These are phyloP conservation scores for Dunaliella primolecta DNA, from an alignment of 139 green algal genomes.

Conservation along the genomic window DNA sequence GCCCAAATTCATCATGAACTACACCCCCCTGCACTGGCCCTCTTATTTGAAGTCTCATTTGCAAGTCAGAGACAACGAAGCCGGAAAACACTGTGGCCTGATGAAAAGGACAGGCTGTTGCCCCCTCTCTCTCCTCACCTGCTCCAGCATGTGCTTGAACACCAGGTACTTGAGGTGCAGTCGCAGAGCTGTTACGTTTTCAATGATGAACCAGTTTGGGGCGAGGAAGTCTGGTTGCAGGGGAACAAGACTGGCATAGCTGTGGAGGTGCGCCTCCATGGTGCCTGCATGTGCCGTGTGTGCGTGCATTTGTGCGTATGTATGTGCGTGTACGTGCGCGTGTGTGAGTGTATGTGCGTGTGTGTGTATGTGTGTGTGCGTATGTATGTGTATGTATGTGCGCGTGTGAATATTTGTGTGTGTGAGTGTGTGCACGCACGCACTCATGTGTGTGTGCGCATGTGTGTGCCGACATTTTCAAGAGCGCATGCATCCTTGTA, in stretches of 20 bases:
- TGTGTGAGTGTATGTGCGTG: neutral
- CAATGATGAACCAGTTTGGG: slow-evolving; percentile 55
- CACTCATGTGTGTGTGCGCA: neutral
- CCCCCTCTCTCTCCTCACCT: no score
- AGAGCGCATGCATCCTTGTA: no score
- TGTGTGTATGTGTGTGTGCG: neutral
- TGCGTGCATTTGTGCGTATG: neutral
- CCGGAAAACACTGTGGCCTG: neutral
- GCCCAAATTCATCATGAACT: neutral
- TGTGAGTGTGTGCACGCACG: neutral
- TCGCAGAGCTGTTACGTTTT: slow-evolving; percentile 55
- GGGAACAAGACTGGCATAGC: neutral
- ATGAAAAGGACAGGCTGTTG: neutral
- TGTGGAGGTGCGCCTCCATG: neutral
- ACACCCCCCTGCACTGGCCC: neutral
- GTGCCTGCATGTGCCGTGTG: neutral
- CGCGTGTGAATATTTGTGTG: no score
- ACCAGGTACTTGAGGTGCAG: slow-evolving; percentile 36
- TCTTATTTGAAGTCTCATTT: no score
- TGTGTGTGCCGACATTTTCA: neutral
- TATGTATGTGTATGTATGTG: neutral
- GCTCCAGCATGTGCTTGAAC: neutral
- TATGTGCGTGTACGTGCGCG: neutral
- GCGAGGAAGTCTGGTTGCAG: slow-evolving; percentile 43
- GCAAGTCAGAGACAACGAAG: neutral